Conservation (phyloP, 768 basidiomycete species). For the Trametes elegans region DNA sequence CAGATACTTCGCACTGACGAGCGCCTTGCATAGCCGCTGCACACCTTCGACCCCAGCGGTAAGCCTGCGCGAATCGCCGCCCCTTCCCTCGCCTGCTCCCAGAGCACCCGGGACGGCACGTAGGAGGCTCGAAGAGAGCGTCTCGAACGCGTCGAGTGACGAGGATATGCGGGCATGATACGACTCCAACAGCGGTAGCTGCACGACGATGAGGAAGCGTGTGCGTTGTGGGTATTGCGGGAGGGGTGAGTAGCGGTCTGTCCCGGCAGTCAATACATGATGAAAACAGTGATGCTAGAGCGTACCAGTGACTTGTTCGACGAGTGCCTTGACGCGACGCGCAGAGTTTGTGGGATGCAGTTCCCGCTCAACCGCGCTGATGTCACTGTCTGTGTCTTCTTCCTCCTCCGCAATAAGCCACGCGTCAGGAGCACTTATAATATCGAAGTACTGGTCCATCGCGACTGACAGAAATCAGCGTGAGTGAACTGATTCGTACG, state of each 20-base stretch:
- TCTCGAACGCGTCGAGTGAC: slow-evolving; percentile 93
- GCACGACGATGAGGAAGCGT: slow-evolving; percentile 80
- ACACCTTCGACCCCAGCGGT: slow-evolving; percentile 85
- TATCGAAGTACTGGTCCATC: slow-evolving; percentile 81
- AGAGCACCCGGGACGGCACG: slow-evolving; percentile 93
- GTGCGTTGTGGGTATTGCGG: slow-evolving; percentile 75
- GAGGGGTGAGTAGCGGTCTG: slow-evolving; percentile 90
- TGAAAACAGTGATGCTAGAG: background rate
- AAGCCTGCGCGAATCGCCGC: slow-evolving; percentile 47
- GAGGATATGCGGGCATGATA: slow-evolving; percentile 78
- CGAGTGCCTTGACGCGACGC: slow-evolving; percentile 74
- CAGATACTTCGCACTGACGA: slow-evolving; percentile 78
- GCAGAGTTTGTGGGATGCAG: slow-evolving; percentile 80
- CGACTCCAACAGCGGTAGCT: slow-evolving; percentile 77
- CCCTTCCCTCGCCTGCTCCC: slow-evolving; percentile 43
- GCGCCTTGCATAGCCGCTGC: slow-evolving; percentile 80
- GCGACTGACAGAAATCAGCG: slow-evolving; percentile 53
- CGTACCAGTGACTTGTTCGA: slow-evolving; percentile 90
- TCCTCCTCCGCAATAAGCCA: slow-evolving; percentile 81
- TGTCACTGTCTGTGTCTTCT: slow-evolving; percentile 40
- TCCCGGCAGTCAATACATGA: background rate
- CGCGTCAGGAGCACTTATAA: slow-evolving; percentile 77
- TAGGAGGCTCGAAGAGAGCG: slow-evolving; percentile 81
- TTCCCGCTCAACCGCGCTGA: slow-evolving; percentile 35
- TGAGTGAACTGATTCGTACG: no score